Percentiles rank a stretch among this genome's conserved stretches.
Evolutionary conservation across 2,329 filamentous ascomycete genomes (phyloP).

Genomic region (Coleophoma cylindrospora): DNA sequence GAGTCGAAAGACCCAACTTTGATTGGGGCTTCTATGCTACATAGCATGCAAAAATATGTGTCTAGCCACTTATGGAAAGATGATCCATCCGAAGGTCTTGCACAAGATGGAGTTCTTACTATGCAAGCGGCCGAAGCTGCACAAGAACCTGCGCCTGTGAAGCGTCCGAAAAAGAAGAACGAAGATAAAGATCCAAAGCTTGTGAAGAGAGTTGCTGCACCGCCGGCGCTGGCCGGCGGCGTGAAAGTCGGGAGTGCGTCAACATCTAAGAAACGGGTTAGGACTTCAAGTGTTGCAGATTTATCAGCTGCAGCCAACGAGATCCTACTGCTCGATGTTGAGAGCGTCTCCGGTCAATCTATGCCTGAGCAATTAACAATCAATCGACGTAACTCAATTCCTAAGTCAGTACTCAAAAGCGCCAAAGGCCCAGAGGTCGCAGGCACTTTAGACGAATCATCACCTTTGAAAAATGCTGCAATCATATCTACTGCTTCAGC

Average conservation of each 20-base stretch:
- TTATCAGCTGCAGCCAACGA: not conserved
- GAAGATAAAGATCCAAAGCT: slow-evolving; percentile 3
- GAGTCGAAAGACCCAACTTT: slow-evolving; percentile 39
- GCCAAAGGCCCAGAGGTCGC: slow-evolving; percentile 14
- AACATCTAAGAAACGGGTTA: slow-evolving; percentile 10
- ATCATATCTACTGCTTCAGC: slow-evolving; percentile 76
- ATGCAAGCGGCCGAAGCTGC: not conserved
- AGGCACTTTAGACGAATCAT: slow-evolving; percentile 9
- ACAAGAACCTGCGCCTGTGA: not conserved
- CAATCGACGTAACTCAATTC: not conserved
- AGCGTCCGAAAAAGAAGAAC: slow-evolving; percentile 1
- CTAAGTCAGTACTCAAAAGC: slow-evolving; percentile 14
- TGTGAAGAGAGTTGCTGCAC: slow-evolving; percentile 4
- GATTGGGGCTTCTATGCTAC: slow-evolving; percentile 48
- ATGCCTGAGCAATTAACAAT: not conserved
- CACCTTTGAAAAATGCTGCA: slow-evolving; percentile 29
- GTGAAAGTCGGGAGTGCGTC: slow-evolving; percentile 12
- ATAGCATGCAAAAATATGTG: slow-evolving; percentile 46
- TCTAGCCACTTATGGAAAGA: slow-evolving; percentile 27
- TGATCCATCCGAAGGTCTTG: slow-evolving; percentile 12
- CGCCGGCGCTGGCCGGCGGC: slow-evolving; percentile 16
- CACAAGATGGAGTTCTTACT: not conserved
- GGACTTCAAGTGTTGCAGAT: not conserved
- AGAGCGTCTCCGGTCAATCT: not conserved
- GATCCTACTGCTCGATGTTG: not conserved